Evolutionary conservation across 202 grass and related monocot genomes (phyloP), one percentile per base, ranked within the genome.

Genomic region (Saccharum hybrid): DNA sequence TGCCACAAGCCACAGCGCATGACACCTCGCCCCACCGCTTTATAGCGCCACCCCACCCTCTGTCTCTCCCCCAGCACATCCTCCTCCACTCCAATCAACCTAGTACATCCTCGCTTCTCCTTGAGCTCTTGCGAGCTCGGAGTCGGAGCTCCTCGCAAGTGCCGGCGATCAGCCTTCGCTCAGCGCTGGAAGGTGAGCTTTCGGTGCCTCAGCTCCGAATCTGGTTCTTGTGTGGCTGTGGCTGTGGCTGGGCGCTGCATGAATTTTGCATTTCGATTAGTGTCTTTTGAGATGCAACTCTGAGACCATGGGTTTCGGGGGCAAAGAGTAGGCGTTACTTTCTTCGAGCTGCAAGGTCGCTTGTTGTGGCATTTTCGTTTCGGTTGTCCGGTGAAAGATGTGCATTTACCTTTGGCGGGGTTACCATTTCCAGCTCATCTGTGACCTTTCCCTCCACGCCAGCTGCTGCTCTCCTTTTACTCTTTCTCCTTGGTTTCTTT

Each of bases 151-250:
- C 9, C 43, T 72, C 48, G 30, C 77, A 15, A 30, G 56, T 26
- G 59, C 48, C 40, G 46, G 38, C 4, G 63, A 68, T 61, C 73
- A 40, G 71, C 70, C 62, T 33, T 9, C 21, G 30, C 81, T 74
- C 80, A 8, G 23, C 19, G 26, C 61, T 86, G 71, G 81, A 68
- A 86, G 87, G 87, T 89, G 65, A 82, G 31, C n/a, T n/a, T 23
- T 33, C 13, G 3, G 28, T 8, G 66, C 63, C 43, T 73, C 57
- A 0, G 18, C 31, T 42, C 36, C 38, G 33, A 74, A 49, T 81
- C 51, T 42, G 49, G 41, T 51, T 42, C 59, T 79, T 12, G 8
- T 11, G 18, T 56, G 15, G 16, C 16, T 56, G 1, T 18, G 4
- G 1, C 16, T 22, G 30, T 71, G 43, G 14, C 31, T 61, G 12